phyloP scores from a whole-genome alignment of 1,284 basidiomycete genomes.

The Wallemia ichthyophaga region DNA sequence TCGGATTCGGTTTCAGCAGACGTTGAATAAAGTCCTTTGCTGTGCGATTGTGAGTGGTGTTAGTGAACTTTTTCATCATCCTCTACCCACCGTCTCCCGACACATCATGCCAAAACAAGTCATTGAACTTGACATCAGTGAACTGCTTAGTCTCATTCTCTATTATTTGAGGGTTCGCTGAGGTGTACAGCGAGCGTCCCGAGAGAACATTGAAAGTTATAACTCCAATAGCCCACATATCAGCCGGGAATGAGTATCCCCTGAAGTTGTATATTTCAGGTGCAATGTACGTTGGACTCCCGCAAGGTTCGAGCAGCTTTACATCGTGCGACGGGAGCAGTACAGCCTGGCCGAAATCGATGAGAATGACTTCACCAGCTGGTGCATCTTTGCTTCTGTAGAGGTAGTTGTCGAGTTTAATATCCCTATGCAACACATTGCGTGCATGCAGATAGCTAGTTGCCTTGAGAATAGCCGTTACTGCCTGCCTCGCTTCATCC shows the following conservation, averaged over 20 bases:
- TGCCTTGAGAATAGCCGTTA: background rate
- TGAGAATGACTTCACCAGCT: background rate
- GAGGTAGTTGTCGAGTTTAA: constrained; percentile 1
- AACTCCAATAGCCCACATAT: constrained; percentile 1
- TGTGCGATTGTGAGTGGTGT: no score
- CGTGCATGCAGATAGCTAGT: background rate
- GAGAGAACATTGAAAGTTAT: background rate
- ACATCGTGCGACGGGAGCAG: background rate
- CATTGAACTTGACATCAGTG: background rate
- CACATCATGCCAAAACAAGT: constrained; percentile 6
- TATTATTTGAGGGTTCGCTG: background rate
- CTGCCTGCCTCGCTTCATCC: background rate
- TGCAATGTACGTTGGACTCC: background rate
- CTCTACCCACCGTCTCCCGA: constrained; percentile 6
- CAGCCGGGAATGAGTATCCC: background rate
- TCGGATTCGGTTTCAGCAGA: constrained; percentile 7
- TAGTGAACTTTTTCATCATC: no score
- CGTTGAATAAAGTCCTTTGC: constrained; percentile 9
- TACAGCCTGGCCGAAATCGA: background rate
- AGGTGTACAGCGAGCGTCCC: background rate
- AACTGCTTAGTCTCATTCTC: background rate
- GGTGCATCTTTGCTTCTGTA: background rate
- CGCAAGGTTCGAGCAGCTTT: background rate
- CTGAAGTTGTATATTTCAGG: background rate
- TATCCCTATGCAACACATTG: background rate